Conservation (phyloP, 345 rosid genomes). For the thale cress (Arabidopsis thaliana) region TAIR10.1 NC_003074.8:2840501-2841000, state of each 20-base stretch:
- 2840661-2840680: conserved; percentile 28
- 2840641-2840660: not conserved
- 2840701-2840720: conserved; percentile 50
- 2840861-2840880: conserved; percentile 17
- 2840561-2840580: not conserved
- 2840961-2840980: conserved; percentile 36
- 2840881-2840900: not conserved
- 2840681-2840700: conserved; percentile 29
- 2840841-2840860: conserved; percentile 49
- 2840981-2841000: conserved; percentile 32
- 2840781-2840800: conserved; percentile 46
- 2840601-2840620: conserved; percentile 12
- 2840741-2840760: conserved; percentile 47
- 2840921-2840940: not conserved
- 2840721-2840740: conserved; percentile 46
- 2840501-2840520: not conserved
- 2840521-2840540: conserved; percentile 5
- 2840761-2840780: conserved; percentile 52
- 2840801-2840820: conserved; percentile 57
- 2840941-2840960: conserved; percentile 41
- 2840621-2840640: not conserved
- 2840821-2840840: conserved; percentile 55
- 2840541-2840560: not conserved
- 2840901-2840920: too few species aligned
- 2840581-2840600: conserved; percentile 36